Evolutionary conservation across 2,329 filamentous ascomycete genomes (phyloP).

Genomic region (Neofusicoccum umdonicola): DNA sequence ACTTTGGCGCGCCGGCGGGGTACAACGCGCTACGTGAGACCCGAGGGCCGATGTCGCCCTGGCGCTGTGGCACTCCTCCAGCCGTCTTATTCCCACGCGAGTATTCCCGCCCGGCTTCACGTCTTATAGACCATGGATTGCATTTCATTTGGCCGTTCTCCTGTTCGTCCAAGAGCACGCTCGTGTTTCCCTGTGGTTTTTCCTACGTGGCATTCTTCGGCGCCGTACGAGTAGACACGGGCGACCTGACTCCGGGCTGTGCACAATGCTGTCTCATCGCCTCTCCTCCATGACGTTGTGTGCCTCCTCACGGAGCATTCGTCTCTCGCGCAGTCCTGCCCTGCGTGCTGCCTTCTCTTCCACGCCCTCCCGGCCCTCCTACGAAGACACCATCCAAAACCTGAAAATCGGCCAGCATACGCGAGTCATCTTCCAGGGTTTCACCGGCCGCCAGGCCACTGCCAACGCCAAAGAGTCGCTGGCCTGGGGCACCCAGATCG

Average conservation of each 20-base stretch:
- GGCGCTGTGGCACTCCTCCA: background rate
- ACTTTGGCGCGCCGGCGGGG: constrained; percentile 1
- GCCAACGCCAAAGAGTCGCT: constrained; percentile 74
- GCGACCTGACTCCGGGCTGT: background rate
- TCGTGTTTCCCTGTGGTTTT: background rate
- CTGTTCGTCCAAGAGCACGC: background rate
- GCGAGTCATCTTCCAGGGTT: constrained; percentile 68
- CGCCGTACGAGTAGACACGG: background rate
- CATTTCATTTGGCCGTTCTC: background rate
- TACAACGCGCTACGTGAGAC: background rate
- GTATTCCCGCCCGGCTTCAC: constrained; percentile 2
- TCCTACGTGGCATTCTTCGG: background rate
- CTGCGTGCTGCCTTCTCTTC: constrained; percentile 27
- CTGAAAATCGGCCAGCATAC: constrained; percentile 66
- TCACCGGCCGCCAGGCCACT: constrained; percentile 68
- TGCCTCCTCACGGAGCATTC: background rate
- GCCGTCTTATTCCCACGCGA: background rate
- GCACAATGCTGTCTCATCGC: constrained; percentile 13
- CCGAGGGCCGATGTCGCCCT: constrained; percentile 13
- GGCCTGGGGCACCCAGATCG: constrained; percentile 75
- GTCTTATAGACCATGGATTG: background rate
- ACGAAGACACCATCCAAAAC: constrained; percentile 63
- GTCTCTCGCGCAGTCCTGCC: background rate
- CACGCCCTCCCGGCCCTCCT: constrained; percentile 38
- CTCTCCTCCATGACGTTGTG: constrained; percentile 2